Base-by-base conservation (phyloP, 2,329 filamentous ascomycete species). In the Fusarium haematococcum region DNA sequence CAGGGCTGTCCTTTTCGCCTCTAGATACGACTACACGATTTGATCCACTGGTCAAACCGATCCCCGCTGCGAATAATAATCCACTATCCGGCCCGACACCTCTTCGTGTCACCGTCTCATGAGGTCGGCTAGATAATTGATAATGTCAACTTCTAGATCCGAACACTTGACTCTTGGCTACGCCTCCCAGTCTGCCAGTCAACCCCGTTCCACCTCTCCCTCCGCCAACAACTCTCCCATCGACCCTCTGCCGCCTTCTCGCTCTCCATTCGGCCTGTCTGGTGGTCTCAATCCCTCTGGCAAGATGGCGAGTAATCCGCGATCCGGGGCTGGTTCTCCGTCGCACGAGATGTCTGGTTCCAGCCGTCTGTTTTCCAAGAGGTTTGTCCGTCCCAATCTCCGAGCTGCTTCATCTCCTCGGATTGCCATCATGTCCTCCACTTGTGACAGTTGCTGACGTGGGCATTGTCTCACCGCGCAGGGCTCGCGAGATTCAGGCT, bases 401-500 rank as follows among this genome's bases (percentile, higher is more conserved):
- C 62, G 37, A 58, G 14, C 23, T 27, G 20, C 39, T 65, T 35
- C 65, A 63, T 39, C 77, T 66, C 74, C 63, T 65, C 68, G 27
- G 67, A 56, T 56, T 66, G n/a, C 32, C 43, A 41, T 39, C 20
- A 59, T 16, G 30, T 45, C 27, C 39, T 63, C 59, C 45, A 18
- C 10, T 59, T 23, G 48, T 61, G 35, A 60, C 37, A 60, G 41
- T 45, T 43, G 58, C 69, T 75, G 60, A 79, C 74, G 30, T 69
- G 63, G 60, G 62, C 37, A 63, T 52, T 69, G 35, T 60, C 48
- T 60, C 35, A 62, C 48, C n/a, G 18, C 20, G n/a, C 71, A 98
- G 96, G 81, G 95, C 97, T 76, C 91, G 97, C 83, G 97, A 99
- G 84, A 98, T 98, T 72, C 96, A 98, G 86, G 95, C 95, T 64